A percentile compares a stretch with the other conserved stretches of the same genome.
Evolutionary conservation across 1,139 yeast genomes (phyloP).

Genomic region (Taiozyma sp.): DNA sequence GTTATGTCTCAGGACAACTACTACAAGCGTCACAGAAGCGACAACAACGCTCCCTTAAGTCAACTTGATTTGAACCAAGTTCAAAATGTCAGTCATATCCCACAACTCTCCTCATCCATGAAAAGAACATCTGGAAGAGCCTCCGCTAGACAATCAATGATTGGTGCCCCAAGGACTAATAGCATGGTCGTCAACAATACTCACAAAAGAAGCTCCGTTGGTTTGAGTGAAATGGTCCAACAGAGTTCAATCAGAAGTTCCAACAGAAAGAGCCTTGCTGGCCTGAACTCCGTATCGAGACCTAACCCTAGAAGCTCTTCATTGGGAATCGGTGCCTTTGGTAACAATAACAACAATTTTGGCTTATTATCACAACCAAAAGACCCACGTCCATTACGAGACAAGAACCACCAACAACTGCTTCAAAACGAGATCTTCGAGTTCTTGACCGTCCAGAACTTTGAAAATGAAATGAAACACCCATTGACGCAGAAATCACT

Average conservation of each 20-base stretch:
- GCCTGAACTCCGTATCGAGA: conserved; percentile 9
- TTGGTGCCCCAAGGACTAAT: conserved; percentile 22
- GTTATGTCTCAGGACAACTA: conserved; percentile 21
- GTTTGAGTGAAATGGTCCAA: conserved; percentile 23
- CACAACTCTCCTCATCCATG: conserved; percentile 19
- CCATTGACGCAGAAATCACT: conserved; percentile 63
- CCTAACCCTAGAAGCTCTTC: conserved; percentile 9
- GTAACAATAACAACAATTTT: conserved; percentile 5
- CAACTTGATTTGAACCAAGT: conserved; percentile 23
- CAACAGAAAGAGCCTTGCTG: conserved; percentile 19
- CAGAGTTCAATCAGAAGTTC: conserved; percentile 21
- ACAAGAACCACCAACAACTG: conserved; percentile 58
- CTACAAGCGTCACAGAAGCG: conserved; percentile 16
- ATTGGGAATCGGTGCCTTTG: conserved; percentile 6
- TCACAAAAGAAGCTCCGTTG: conserved; percentile 21
- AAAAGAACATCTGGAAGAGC: conserved; percentile 19
- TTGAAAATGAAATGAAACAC: conserved; percentile 71
- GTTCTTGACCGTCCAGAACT: conserved; percentile 56
- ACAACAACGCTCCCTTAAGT: conserved; percentile 16
- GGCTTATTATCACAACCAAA: conserved; percentile 24
- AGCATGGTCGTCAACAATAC: background rate
- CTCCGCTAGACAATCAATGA: conserved; percentile 24
- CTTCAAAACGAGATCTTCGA: conserved; percentile 66
- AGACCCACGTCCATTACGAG: conserved; percentile 80
- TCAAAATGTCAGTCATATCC: conserved; percentile 21